phyloP scores from a whole-genome alignment of 192 early-diverging fungal species.

The Entomortierella lignicola region DNA sequence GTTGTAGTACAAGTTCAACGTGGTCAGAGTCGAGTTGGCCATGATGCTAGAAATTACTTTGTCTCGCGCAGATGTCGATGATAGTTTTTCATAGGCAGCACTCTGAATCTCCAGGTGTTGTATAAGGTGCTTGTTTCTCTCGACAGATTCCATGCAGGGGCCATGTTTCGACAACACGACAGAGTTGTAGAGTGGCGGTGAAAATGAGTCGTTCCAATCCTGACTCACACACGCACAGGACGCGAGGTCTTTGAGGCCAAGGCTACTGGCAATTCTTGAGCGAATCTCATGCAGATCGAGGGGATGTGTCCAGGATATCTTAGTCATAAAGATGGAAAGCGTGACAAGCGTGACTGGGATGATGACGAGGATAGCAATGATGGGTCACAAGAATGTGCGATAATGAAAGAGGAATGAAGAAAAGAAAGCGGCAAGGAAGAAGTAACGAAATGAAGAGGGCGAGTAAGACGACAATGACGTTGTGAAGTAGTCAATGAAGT shows the following conservation, averaged over 20 bases:
- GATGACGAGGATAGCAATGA: conserved; percentile 4
- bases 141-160: neutral
- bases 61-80: too few relatives aligned
- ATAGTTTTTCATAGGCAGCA: neutral
- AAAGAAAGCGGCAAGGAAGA: neutral
- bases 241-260: conserved; percentile 15
- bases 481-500: neutral
- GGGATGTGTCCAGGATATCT: conserved; percentile 13
- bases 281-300: conserved; percentile 31
- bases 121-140: conserved; percentile 16
- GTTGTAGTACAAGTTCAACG: too few relatives aligned
- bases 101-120: neutral
- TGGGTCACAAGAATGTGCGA: conserved; percentile 8
- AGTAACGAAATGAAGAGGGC: conserved; percentile 3
- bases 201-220: conserved; percentile 23
- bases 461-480: neutral
- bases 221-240: conserved; percentile 26
- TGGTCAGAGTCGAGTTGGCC: neutral
- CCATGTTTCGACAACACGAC: conserved; percentile 1
- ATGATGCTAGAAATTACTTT: neutral
- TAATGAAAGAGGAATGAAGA: neutral
- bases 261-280: conserved; percentile 18
- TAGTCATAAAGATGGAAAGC: conserved; percentile 12
- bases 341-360: conserved; percentile 8
- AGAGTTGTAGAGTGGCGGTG: conserved; percentile 23